These are phyloP conservation scores for Pseudophaeomoniella oleicola DNA, from an alignment of 2,329 filamentous ascomycete species.

Conservation along the genomic window DNA sequence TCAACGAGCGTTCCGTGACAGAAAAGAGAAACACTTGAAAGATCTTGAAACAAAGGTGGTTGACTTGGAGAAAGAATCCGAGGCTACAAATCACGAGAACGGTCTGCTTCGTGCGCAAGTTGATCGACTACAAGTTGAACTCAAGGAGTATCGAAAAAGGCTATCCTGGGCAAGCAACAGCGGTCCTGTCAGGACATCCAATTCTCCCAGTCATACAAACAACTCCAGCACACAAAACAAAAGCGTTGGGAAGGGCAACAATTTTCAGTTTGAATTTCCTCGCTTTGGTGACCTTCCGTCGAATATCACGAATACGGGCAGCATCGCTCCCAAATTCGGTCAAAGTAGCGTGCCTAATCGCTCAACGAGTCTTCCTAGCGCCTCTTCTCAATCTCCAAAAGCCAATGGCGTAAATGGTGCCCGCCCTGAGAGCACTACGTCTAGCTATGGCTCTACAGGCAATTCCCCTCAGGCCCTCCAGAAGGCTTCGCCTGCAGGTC, in stretches of 20 bases:
- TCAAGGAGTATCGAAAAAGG: slow-evolving; percentile 82
- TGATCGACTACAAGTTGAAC: slow-evolving; percentile 69
- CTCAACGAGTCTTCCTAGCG: not conserved
- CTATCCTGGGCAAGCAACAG: slow-evolving; percentile 47
- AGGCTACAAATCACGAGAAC: slow-evolving; percentile 76
- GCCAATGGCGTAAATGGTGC: not conserved
- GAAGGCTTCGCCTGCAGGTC: not conserved
- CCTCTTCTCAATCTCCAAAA: not conserved
- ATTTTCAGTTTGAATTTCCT: slow-evolving; percentile 92
- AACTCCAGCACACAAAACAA: slow-evolving; percentile 27
- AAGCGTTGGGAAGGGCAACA: slow-evolving; percentile 51
- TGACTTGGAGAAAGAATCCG: slow-evolving; percentile 63
- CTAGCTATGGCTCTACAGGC: not conserved
- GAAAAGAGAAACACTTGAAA: slow-evolving; percentile 65
- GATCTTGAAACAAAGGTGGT: slow-evolving; percentile 41
- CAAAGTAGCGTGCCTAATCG: not conserved
- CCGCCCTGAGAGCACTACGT: not conserved
- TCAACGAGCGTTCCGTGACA: slow-evolving; percentile 83
- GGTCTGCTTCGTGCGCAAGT: slow-evolving; percentile 70
- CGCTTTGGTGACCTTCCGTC: slow-evolving; percentile 65
- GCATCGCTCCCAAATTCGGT: not conserved
- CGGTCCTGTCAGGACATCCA: slow-evolving; percentile 28
- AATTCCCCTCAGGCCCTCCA: not conserved
- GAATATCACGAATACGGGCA: not conserved
- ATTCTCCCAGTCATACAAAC: slow-evolving; percentile 28